These are phyloP conservation scores for Aspergillus fijiensis DNA, from an alignment of 2,329 filamentous ascomycete species.

Conservation along the genomic window DNA sequence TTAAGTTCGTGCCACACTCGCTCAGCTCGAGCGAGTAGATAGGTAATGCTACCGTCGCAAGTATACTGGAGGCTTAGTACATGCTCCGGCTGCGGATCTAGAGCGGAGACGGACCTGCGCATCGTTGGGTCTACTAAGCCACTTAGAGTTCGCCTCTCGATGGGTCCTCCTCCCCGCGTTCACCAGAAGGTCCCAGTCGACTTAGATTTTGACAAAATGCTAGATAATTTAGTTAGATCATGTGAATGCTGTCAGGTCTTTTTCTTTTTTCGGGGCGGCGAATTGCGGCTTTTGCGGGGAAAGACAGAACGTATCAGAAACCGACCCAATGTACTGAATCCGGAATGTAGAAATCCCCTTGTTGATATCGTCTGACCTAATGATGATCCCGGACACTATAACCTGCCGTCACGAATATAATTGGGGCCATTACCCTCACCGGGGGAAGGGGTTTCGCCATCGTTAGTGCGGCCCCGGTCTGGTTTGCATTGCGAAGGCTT, in stretches of 20 bases:
- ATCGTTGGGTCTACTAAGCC: slow-evolving; percentile 15
- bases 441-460: slow-evolving; percentile 17
- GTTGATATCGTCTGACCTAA: slow-evolving; percentile 27
- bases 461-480: slow-evolving; percentile 14
- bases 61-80: slow-evolving; percentile 18
- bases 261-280: slow-evolving; percentile 26
- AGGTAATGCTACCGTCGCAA: slow-evolving; percentile 17
- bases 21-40: slow-evolving; percentile 4
- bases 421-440: slow-evolving; percentile 22
- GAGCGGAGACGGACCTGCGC: slow-evolving; percentile 18
- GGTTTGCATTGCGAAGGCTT: slow-evolving; percentile 17
- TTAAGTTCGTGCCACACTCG: slow-evolving; percentile 15
- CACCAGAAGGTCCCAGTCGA: slow-evolving; percentile 19
- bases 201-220: slow-evolving; percentile 21
- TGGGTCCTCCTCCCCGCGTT: slow-evolving; percentile 17
- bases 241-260: slow-evolving; percentile 28
- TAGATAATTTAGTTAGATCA: slow-evolving; percentile 25
- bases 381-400: slow-evolving; percentile 20
- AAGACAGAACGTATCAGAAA: slow-evolving; percentile 28
- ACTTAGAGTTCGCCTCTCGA: slow-evolving; percentile 19
- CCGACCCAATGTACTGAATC: slow-evolving; percentile 19
- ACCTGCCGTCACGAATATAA: slow-evolving; percentile 20
- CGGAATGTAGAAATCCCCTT: slow-evolving; percentile 21
- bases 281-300: slow-evolving; percentile 32
- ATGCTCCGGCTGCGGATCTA: slow-evolving; percentile 18